Evolutionary conservation across 768 basidiomycete species (phyloP), one percentile per base, ranked within the genome.

Genomic region (Pholiota conissans): DNA sequence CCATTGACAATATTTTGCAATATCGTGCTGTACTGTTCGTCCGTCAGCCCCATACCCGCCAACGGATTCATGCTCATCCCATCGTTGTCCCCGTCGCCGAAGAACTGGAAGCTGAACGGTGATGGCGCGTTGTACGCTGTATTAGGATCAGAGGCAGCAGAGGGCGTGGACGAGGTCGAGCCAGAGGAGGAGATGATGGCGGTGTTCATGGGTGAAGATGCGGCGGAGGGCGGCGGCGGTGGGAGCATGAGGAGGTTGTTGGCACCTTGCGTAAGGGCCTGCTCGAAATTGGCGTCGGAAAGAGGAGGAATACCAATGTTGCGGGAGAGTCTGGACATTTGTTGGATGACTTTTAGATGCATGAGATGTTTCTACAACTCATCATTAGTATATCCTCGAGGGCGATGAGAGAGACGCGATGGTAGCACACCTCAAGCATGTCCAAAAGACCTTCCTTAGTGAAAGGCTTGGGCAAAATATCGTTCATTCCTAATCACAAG

Each of bases 391-490:
- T n/a, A 27, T 22, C 18, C n/a, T n/a, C n/a, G n/a, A n/a, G n/a
- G n/a, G n/a, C 35, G 5, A 35, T 13, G 20, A 20, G 14, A 8
- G 5, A 27, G 16, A 7, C 4, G 24, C 49, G 8, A 34, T 20
- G 8, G 2, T 27, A 22, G 32, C 67, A 26, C 52, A 91, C 91
- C 76, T 98, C 96, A 60, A 98, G 87, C 86, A 98, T 95, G 61
- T 89, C 87, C 47, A 95, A 75, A 28, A 98, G 76, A 14, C 91
- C 90, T 67, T 95, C 87, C 70, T 93, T 93, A n/a, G 92, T 96
- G 75, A 98, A 98, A 3, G 96, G 96, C 71, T 98, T 98, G 7
- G 95, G 91, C 16, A 98, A 77, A 56, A 97, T 90, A 73, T 98
- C 95, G 71, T 95, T 98, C 95, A 98, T 98, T 16, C 95, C 90